These are phyloP conservation scores for Volutella citrinella DNA, from an alignment of 2,329 filamentous ascomycete species.

Conservation along the genomic window DNA sequence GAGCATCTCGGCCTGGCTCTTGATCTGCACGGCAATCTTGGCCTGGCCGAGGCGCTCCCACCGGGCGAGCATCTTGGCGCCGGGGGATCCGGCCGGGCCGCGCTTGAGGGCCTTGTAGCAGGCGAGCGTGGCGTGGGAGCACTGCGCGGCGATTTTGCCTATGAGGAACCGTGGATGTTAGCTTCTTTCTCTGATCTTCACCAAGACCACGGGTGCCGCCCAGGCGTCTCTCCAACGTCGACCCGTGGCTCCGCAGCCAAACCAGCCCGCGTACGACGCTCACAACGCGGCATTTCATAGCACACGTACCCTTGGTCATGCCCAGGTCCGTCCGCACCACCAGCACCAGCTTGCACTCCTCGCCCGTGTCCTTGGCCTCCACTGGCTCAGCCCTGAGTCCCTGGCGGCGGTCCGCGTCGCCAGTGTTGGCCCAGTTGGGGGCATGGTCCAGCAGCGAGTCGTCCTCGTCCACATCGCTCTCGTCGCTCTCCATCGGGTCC, in stretches of 20 bases:
- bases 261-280: too few species aligned
- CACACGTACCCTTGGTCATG: conserved; percentile 84
- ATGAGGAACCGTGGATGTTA: conserved; percentile 3
- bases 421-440: conserved; percentile 63
- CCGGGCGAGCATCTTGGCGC: conserved; percentile 65
- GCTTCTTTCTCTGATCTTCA: background rate
- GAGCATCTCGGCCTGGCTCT: conserved; percentile 80
- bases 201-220: too few species aligned
- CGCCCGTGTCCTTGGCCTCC: conserved; percentile 44
- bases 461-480: conserved; percentile 63
- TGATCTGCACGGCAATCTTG: conserved; percentile 89
- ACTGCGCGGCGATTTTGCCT: conserved; percentile 98
- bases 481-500: conserved; percentile 66
- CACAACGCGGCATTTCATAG: too few species aligned
- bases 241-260: too few species aligned
- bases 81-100: conserved; percentile 50
- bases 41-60: conserved; percentile 89
- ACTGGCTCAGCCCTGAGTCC: conserved; percentile 46
- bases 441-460: conserved; percentile 61
- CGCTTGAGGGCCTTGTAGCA: conserved; percentile 84
- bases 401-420: conserved; percentile 57
- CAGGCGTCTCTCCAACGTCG: too few species aligned
- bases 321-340: conserved; percentile 91
- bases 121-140: conserved; percentile 91
- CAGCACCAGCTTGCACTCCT: conserved; percentile 92